phyloP scores from a whole-genome alignment of 306 rosid species.

The Cicer yamashitae region DNA sequence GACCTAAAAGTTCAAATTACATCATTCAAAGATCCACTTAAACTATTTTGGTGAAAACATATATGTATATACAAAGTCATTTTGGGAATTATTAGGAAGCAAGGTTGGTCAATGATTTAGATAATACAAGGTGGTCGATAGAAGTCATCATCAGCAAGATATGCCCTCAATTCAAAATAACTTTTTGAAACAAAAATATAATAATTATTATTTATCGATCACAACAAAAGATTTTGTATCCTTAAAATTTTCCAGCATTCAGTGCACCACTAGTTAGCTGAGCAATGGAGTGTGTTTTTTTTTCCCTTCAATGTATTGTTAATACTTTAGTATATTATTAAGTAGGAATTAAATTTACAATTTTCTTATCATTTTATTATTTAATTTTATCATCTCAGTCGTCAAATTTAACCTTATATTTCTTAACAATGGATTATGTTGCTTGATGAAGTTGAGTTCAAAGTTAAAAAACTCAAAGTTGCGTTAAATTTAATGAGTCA shows the following conservation, averaged over 20 bases:
- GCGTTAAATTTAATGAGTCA: neutral
- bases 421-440: too few relatives aligned
- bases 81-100: neutral
- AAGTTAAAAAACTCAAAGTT: neutral
- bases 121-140: constrained; percentile 27
- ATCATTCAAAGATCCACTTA: too few relatives aligned
- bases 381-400: too few relatives aligned
- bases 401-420: too few relatives aligned
- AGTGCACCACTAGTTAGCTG: neutral
- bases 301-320: too few relatives aligned
- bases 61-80: neutral
- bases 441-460: too few relatives aligned
- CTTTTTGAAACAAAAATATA: neutral
- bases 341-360: too few relatives aligned
- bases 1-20: too few relatives aligned
- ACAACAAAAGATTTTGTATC: neutral
- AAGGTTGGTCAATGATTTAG: constrained; percentile 39
- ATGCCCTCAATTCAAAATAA: neutral
- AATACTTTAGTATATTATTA: too few relatives aligned
- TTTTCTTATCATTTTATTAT: too few relatives aligned
- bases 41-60: neutral
- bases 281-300: neutral
- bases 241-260: neutral
- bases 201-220: neutral
- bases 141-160: constrained; percentile 29